Conservation (phyloP, 1,284 basidiomycete species). For the Wallemia ichthyophaga region DNA sequence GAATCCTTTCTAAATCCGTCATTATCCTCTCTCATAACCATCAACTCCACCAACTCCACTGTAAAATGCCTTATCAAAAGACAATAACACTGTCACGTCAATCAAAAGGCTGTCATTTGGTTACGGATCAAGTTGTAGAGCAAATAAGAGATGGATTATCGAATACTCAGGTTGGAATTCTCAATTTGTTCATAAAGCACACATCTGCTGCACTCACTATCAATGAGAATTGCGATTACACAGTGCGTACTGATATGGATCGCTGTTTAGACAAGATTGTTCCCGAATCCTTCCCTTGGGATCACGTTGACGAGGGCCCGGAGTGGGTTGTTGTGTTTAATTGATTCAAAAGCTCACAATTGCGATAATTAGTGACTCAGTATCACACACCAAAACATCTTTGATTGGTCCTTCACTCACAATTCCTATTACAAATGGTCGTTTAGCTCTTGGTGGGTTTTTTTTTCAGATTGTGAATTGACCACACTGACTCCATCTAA, state of each 20-base stretch:
- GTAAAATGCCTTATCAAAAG: neutral
- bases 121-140: slow-evolving; percentile 42
- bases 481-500: slow-evolving; percentile 1
- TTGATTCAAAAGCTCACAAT: too few relatives aligned
- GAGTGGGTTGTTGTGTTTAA: slow-evolving; percentile 27
- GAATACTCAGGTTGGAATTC: slow-evolving; percentile 28
- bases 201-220: slow-evolving; percentile 65
- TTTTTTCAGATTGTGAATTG: slow-evolving; percentile 12
- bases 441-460: slow-evolving; percentile 76
- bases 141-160: slow-evolving; percentile 44
- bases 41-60: too few relatives aligned
- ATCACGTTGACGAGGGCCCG: slow-evolving; percentile 64
- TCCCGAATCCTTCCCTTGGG: slow-evolving; percentile 58
- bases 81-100: slow-evolving; percentile 3
- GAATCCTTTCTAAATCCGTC: too few relatives aligned
- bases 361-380: slow-evolving; percentile 21
- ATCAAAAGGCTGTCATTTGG: slow-evolving; percentile 36
- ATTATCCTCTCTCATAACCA: too few relatives aligned
- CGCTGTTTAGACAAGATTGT: slow-evolving; percentile 46
- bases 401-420: slow-evolving; percentile 51
- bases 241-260: slow-evolving; percentile 21
- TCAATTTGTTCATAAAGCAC: slow-evolving; percentile 37
- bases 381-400: slow-evolving; percentile 67
- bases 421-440: slow-evolving; percentile 54
- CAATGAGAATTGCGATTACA: slow-evolving; percentile 55